These are phyloP conservation scores for Gliomastix tumulicola DNA, from an alignment of 2,329 filamentous ascomycete species.

Conservation along the genomic window DNA sequence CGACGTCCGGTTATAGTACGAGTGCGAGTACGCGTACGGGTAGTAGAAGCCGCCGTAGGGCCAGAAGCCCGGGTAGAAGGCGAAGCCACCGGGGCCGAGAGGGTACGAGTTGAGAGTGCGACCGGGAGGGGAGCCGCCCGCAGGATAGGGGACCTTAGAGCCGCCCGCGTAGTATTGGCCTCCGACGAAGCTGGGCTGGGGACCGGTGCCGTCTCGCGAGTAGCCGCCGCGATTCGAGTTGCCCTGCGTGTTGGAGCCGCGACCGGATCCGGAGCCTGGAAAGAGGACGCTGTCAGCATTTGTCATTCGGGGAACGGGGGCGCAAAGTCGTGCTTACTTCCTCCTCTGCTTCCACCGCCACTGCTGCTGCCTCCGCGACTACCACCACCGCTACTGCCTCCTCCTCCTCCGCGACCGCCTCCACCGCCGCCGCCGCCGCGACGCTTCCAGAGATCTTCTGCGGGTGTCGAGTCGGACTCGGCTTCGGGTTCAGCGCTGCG, in stretches of 20 bases:
- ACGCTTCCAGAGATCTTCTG: conserved; percentile 54
- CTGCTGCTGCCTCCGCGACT: conserved; percentile 9
- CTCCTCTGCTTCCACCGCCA: conserved; percentile 8
- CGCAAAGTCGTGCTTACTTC: no score
- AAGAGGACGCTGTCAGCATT: conserved; percentile 1
- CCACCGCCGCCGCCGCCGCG: conserved; percentile 53
- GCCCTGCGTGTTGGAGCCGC: conserved; percentile 11
- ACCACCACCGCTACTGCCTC: conserved; percentile 14
- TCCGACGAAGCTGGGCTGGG: conserved; percentile 50
- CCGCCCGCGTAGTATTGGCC: conserved; percentile 64
- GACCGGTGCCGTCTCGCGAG: conserved; percentile 52
- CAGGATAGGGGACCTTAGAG: conserved; percentile 48
- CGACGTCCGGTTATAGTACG: conserved; percentile 43
- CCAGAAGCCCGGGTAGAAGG: conserved; percentile 48
- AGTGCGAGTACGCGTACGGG: conserved; percentile 35
- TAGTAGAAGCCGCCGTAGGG: conserved; percentile 48
- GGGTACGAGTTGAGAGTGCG: conserved; percentile 17
- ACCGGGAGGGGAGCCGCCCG: conserved; percentile 30
- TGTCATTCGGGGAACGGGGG: conserved; percentile 1
- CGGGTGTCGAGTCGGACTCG: conserved; percentile 13
- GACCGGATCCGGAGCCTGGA: conserved; percentile 5
- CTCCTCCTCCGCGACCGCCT: conserved; percentile 30
- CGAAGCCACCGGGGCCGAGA: conserved; percentile 44
- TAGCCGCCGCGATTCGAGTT: conserved; percentile 37
- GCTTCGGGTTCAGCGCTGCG: no score